phyloP scores from a whole-genome alignment of 2,329 filamentous ascomycete species.

The Aspergillus pseudoglaucus region DNA sequence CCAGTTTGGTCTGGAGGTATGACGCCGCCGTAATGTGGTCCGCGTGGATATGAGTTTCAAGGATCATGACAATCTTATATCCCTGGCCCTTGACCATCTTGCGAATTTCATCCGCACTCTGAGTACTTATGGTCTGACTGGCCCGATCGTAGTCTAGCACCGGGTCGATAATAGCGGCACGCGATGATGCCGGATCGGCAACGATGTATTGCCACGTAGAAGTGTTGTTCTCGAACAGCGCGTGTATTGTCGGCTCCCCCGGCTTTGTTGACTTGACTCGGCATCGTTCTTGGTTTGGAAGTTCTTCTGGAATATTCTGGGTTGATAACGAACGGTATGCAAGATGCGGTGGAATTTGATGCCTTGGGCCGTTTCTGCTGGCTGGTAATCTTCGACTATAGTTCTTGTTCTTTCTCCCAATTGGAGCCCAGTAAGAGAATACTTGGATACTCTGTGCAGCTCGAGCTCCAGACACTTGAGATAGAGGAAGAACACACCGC shows the following conservation, averaged over 20 bases:
- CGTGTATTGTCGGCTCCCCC: slow-evolving; percentile 20
- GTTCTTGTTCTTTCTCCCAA: no score
- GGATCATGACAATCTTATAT: slow-evolving; percentile 47
- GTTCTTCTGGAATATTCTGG: neutral
- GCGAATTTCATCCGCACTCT: slow-evolving; percentile 49
- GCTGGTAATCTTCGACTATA: no score
- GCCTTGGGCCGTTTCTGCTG: no score
- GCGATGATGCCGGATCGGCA: slow-evolving; percentile 44
- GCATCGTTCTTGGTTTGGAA: neutral
- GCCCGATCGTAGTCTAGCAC: slow-evolving; percentile 53
- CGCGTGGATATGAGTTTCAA: slow-evolving; percentile 51
- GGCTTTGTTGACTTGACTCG: neutral
- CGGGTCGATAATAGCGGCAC: slow-evolving; percentile 55
- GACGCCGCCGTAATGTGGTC: slow-evolving; percentile 44
- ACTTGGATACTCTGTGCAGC: no score
- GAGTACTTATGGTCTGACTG: slow-evolving; percentile 42
- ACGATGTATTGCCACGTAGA: slow-evolving; percentile 58
- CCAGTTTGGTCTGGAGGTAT: slow-evolving; percentile 49
- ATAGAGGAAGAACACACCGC: no score
- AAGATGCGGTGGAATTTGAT: no score
- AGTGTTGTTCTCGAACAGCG: slow-evolving; percentile 37
- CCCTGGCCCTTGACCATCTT: slow-evolving; percentile 36
- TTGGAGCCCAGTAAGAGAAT: no score
- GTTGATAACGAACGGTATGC: neutral
- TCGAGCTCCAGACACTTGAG: no score